These are phyloP conservation scores for Yarrowia sp. DNA, from an alignment of 805 yeast species.

Conservation along the genomic window DNA sequence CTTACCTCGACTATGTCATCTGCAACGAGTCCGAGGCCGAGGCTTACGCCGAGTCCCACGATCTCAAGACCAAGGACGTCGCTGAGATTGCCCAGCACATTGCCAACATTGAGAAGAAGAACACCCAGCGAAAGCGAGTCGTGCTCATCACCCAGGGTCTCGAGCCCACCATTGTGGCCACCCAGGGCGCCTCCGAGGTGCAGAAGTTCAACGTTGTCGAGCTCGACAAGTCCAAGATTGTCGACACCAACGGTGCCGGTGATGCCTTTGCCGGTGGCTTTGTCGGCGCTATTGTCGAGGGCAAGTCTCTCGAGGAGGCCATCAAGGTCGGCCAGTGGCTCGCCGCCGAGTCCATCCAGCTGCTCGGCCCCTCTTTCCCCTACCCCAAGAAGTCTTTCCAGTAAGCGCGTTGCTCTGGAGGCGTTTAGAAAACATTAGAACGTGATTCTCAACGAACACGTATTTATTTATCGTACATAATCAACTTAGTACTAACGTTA, in stretches of 20 bases:
- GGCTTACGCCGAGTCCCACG: slow-evolving; percentile 86
- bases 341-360: slow-evolving; percentile 86
- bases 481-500: slow-evolving; percentile 25
- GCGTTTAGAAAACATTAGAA: not conserved
- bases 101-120: slow-evolving; percentile 73
- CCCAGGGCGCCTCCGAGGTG: slow-evolving; percentile 51
- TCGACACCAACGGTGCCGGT: slow-evolving; percentile 98
- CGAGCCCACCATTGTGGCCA: slow-evolving; percentile 80
- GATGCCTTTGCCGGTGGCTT: slow-evolving; percentile 98
- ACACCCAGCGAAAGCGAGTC: slow-evolving; percentile 65
- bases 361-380: slow-evolving; percentile 93
- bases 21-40: slow-evolving; percentile 98
- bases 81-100: slow-evolving; percentile 75
- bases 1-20: slow-evolving; percentile 85
- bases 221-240: slow-evolving; percentile 62
- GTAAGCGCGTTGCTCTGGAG: not conserved
- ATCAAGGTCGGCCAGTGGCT: slow-evolving; percentile 95
- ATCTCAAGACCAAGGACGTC: slow-evolving; percentile 57
- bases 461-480: slow-evolving; percentile 24
- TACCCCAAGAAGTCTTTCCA: slow-evolving; percentile 50
- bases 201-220: slow-evolving; percentile 65
- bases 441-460: slow-evolving; percentile 24
- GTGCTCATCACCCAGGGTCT: slow-evolving; percentile 95
- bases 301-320: slow-evolving; percentile 54
- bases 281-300: slow-evolving; percentile 79